Evolutionary conservation across 257 asterid species (phyloP), one percentile per base, ranked within the genome.

Genomic region (Nicotiana paniculata): DNA sequence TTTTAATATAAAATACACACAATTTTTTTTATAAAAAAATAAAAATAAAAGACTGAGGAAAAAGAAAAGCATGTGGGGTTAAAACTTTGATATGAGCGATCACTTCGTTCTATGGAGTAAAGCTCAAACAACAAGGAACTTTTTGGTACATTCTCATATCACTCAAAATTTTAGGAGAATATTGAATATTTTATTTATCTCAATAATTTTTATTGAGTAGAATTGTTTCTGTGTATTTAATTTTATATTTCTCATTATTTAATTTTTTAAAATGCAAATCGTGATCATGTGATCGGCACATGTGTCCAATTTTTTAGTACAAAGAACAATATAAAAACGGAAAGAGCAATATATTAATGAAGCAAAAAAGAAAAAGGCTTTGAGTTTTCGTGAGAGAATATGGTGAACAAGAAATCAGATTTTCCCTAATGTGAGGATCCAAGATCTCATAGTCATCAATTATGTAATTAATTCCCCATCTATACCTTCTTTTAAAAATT

Each of bases 41-140:
- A 39, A 39, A 37, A 39, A 9, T 2, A 43, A 43, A 43, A 43
- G 12, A 8, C 12, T 3, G 51, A 43, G 51, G 2, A 2, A 43
- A 9, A 43, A 39, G 2, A 9, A 43, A 43, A 62, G 10, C 39
- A 67, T 1, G 62, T 74, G 79, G 79, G 8, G 61, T 74, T 72
- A 51, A 12, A 46, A 24, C 79, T 21, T 72, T 48, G 61, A 72
- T 72, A 72, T 7, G 33, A 15, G 77, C 58, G 11, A 70, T 43
- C 58, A 70, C 58, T 43, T 72, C 26, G 37, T 15, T 7, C 7
- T 11, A 26, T 46, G 78, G 37, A 24, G 79, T 72, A 46, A 46
- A 72, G 79, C 61, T 72, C 79, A 72, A 72, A 72, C 78, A 46
- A 72, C 61, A 72, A 46, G 79, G 37, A 46, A 46, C 24, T 72